Evolutionary conservation across 129 eudicot genomes (phyloP).

Genomic region (Tagetes erecta): DNA sequence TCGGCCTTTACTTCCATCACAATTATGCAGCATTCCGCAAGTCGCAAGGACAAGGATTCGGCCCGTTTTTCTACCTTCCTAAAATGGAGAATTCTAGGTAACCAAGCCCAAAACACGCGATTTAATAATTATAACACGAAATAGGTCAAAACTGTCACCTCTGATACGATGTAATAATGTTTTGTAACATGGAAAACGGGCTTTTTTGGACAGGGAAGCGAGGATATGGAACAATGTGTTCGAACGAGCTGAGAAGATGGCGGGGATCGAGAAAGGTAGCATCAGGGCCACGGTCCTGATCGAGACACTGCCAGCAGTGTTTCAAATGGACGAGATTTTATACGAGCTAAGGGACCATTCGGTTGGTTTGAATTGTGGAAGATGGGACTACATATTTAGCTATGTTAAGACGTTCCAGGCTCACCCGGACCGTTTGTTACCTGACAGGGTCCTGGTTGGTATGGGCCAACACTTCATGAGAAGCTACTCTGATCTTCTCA

Average conservation of each 20-base stretch:
- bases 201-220: conserved; percentile 68
- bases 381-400: conserved; percentile 98
- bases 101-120: no score
- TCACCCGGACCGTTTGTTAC: conserved; percentile 85
- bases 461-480: conserved; percentile 95
- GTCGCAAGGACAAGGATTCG: conserved; percentile 69
- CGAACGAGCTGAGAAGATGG: conserved; percentile 75
- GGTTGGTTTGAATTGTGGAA: conserved; percentile 86
- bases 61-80: conserved; percentile 96
- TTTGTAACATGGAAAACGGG: neutral
- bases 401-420: conserved; percentile 89
- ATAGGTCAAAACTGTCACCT: neutral
- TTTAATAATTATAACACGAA: no score
- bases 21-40: conserved; percentile 61
- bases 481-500: conserved; percentile 92
- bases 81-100: conserved; percentile 93
- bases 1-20: conserved; percentile 87
- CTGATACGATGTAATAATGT: neutral
- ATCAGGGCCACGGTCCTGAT: conserved; percentile 89
- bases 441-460: conserved; percentile 80
- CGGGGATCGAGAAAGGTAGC: conserved; percentile 81
- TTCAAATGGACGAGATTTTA: conserved; percentile 90
- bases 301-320: conserved; percentile 95
- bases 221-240: conserved; percentile 90
- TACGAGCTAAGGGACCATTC: conserved; percentile 86